Percentiles rank a stretch among this genome's conserved stretches.
phyloP scores from a whole-genome alignment of 768 basidiomycete species.

The Paxillus rubicundulus region DNA sequence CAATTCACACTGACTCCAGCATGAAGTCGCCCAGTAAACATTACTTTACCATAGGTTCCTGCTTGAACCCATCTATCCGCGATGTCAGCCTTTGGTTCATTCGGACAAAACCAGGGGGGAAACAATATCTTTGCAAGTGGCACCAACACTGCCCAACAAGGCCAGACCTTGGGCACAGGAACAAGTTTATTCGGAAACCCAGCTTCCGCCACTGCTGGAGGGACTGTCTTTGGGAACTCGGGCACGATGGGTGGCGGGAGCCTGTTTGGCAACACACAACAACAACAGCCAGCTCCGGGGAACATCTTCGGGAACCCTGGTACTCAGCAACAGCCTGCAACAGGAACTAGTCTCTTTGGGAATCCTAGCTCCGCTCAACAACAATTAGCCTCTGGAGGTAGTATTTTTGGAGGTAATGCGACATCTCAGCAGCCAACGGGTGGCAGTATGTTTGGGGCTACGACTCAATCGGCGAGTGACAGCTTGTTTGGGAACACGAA shows the following conservation, averaged over 20 bases:
- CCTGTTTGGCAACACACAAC: conserved; percentile 7
- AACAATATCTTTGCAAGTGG: too few relatives aligned
- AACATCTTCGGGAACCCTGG: conserved; percentile 24
- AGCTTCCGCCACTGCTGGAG: not conserved
- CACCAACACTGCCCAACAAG: not conserved
- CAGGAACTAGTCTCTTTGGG: conserved; percentile 28
- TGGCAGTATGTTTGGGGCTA: conserved; percentile 20
- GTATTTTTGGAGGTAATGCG: conserved; percentile 18
- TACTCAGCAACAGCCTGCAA: conserved; percentile 21
- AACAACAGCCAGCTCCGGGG: conserved; percentile 9
- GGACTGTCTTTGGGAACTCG: conserved; percentile 3
- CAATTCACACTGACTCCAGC: too few relatives aligned
- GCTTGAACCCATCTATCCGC: too few relatives aligned
- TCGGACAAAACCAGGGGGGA: too few relatives aligned
- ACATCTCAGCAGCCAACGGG: conserved; percentile 15
- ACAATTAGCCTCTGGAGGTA: conserved; percentile 18
- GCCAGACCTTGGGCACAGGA: not conserved
- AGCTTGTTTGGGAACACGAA: conserved; percentile 23
- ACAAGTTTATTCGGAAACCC: conserved; percentile 4
- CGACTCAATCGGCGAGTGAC: conserved; percentile 21
- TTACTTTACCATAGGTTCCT: too few relatives aligned
- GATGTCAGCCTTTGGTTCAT: too few relatives aligned
- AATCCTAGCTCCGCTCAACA: conserved; percentile 23
- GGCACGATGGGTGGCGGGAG: conserved; percentile 3
- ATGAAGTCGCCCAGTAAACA: too few relatives aligned